phyloP scores from a whole-genome alignment of 345 rosid genomes.

The Nasturtium officinale region DNA sequence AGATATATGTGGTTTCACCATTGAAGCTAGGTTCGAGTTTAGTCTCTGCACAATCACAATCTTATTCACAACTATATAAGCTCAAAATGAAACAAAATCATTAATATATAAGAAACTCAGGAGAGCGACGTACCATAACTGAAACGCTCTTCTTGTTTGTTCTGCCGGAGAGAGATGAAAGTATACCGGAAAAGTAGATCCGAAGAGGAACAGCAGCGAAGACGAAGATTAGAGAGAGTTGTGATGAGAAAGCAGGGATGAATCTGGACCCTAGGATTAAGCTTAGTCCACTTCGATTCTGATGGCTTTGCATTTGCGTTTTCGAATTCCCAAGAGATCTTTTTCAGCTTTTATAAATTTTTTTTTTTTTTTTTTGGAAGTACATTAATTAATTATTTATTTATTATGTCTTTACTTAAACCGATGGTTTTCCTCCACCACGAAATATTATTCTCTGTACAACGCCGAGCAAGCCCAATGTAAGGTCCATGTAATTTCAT shows the following conservation, averaged over 20 bases:
- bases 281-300: slow-evolving; percentile 33
- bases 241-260: slow-evolving; percentile 34
- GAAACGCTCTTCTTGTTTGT: slow-evolving; percentile 28
- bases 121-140: slow-evolving; percentile 28
- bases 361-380: too few relatives aligned
- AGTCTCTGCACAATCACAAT: slow-evolving; percentile 36
- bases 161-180: slow-evolving; percentile 30
- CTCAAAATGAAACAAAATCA: neutral
- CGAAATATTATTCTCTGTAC: neutral
- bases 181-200: slow-evolving; percentile 41
- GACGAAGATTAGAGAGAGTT: slow-evolving; percentile 40
- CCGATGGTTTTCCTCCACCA: slow-evolving; percentile 2
- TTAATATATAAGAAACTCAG: neutral
- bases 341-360: slow-evolving; percentile 28
- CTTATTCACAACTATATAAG: slow-evolving; percentile 38
- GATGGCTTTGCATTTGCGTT: slow-evolving; percentile 37
- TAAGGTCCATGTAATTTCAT: slow-evolving; percentile 2
- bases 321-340: slow-evolving; percentile 19
- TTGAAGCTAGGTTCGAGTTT: slow-evolving; percentile 43
- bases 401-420: slow-evolving; percentile 18
- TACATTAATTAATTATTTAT: too few relatives aligned
- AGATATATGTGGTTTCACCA: slow-evolving; percentile 52
- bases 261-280: slow-evolving; percentile 36
- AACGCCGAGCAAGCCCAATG: neutral
- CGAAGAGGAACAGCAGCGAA: slow-evolving; percentile 34